Conservation (phyloP, 2,329 filamentous ascomycete genomes). For the Knufia petricola region DNA sequence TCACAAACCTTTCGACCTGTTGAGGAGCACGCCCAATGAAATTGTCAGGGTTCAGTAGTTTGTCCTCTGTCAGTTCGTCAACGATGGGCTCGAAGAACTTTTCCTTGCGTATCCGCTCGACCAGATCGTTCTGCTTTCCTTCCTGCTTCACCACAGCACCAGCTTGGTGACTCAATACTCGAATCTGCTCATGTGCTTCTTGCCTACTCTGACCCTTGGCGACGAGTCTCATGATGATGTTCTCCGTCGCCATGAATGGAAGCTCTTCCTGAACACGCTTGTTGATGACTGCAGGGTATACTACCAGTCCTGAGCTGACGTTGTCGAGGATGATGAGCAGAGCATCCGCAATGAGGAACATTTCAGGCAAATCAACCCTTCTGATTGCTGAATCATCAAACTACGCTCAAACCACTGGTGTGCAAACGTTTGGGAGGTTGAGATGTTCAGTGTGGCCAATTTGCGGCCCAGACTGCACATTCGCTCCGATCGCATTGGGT, state of each 20-base stretch:
- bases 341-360: constrained; percentile 59
- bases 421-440: constrained; percentile 57
- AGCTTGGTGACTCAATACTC: constrained; percentile 70
- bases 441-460: constrained; percentile 44
- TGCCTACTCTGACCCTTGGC: constrained; percentile 63
- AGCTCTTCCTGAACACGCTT: constrained; percentile 63
- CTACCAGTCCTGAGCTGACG: constrained; percentile 57
- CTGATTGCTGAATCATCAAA: constrained; percentile 41
- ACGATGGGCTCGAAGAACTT: constrained; percentile 66
- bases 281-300: constrained; percentile 67
- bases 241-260: constrained; percentile 72
- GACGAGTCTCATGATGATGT: constrained; percentile 69
- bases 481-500: constrained; percentile 49
- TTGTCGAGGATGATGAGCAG: constrained; percentile 60
- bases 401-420: constrained; percentile 67
- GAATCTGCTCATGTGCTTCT: constrained; percentile 79
- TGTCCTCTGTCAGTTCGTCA: constrained; percentile 52
- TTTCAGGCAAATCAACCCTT: constrained; percentile 52
- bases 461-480: constrained; percentile 50
- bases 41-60: constrained; percentile 53
- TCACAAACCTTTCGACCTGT: constrained; percentile 45
- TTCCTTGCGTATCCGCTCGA: constrained; percentile 62
- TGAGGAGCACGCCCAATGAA: constrained; percentile 49
- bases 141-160: constrained; percentile 59
- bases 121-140: constrained; percentile 69